Base-by-base conservation (phyloP, 805 yeast species). In the Starmerella khaoyaiensis region DNA sequence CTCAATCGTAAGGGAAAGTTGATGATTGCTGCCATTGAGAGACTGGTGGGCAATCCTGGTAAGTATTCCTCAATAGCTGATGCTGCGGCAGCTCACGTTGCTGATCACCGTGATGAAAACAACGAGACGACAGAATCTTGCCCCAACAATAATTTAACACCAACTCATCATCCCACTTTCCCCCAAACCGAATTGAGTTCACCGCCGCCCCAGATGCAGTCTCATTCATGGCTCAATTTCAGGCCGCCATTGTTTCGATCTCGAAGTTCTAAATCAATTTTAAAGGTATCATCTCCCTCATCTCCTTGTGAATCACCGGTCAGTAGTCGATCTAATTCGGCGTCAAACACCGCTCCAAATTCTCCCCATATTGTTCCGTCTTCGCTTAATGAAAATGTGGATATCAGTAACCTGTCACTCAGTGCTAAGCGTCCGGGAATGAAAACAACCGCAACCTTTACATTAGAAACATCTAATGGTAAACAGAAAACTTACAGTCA, bases 1-100 rank as follows among this genome's bases (percentile, higher is more conserved):
- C 62, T 74, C 64, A 68, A 71, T 21, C 63, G 93, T 28, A 82
- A 78, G 51, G 82, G 83, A 56, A 62, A 76, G 40, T 55, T 86
- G 30, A 62, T 86, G 42, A 31, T 41, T 8, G 44, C 48, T 9
- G 51, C 55, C 15, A 41, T 51, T 4, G 54, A 51, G 43, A 37
- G 45, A 23, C 44, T 51, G n/a, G 51, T 51, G 4, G 55, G 54
- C 5, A 36, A 32, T 21, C 51, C 50, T 10, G 61, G 50, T 9
- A 47, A 48, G 32, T 47, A 43, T 32, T 35, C 41, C n/a, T 42
- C 42, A 1, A 48, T 52, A 0, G 34, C 39, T 10, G 47, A 41
- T 16, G 40, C 43, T 6, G 41, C 37, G 17, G 36, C 37, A 11
- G 45, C 35, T 5, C 28, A 37, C 12, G 35, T 37, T 14, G 40